A percentile compares a stretch with the other conserved stretches of the same genome.
phyloP scores from a whole-genome alignment of 2,329 filamentous ascomycete genomes.

The Incumbomyces lentus region DNA sequence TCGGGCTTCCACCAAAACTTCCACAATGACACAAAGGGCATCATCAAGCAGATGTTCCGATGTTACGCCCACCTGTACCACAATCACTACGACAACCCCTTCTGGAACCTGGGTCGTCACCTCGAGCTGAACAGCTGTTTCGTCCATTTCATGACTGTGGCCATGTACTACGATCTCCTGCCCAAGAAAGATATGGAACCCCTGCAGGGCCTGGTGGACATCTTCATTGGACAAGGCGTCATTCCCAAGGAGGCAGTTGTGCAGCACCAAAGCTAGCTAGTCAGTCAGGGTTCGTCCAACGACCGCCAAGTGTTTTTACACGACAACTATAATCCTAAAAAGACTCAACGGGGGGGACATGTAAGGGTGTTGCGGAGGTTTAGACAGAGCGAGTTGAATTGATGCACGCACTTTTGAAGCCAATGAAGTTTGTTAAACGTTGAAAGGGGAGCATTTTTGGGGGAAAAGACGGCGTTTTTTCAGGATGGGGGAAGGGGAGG shows the following conservation, averaged over 20 bases:
- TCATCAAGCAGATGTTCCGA: slow-evolving; percentile 97
- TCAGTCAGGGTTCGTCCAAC: too few species aligned
- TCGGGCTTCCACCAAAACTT: slow-evolving; percentile 90
- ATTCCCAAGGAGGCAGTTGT: slow-evolving; percentile 57
- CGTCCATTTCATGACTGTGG: slow-evolving; percentile 71
- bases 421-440: too few species aligned
- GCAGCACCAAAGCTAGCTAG: slow-evolving; percentile 7
- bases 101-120: slow-evolving; percentile 64
- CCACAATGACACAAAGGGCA: slow-evolving; percentile 78
- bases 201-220: slow-evolving; percentile 86
- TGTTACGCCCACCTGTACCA: slow-evolving; percentile 98
- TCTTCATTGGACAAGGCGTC: slow-evolving; percentile 82
- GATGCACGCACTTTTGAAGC: too few species aligned
- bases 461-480: too few species aligned
- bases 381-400: too few species aligned
- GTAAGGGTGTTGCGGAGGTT: too few species aligned
- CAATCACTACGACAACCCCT: slow-evolving; percentile 78
- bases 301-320: too few species aligned
- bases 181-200: slow-evolving; percentile 85
- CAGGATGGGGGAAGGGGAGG: too few species aligned
- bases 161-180: slow-evolving; percentile 72
- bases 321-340: too few species aligned
- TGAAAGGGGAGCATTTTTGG: too few species aligned
- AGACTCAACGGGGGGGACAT: too few species aligned
- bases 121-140: slow-evolving; percentile 79